Evolutionary conservation across 2,329 filamentous ascomycete species (phyloP).

Genomic region (Sarocladium oryzae): DNA sequence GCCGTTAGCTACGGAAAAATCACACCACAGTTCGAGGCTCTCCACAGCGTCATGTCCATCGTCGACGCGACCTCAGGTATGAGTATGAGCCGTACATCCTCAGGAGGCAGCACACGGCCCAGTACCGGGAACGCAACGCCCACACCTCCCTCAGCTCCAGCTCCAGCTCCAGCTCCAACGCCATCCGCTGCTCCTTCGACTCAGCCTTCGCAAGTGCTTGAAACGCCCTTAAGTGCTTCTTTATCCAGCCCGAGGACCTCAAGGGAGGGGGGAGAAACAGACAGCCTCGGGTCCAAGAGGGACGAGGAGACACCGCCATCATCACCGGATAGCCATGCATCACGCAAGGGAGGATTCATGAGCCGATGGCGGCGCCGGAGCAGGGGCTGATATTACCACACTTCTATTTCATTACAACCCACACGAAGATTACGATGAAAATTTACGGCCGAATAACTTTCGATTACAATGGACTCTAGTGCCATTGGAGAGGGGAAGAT

Average conservation of each 20-base stretch:
- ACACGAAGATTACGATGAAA: not conserved
- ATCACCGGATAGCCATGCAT: constrained; percentile 10
- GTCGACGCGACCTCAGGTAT: constrained; percentile 18
- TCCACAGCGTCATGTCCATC: constrained; percentile 26
- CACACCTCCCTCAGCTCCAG: not conserved
- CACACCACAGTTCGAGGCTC: constrained; percentile 29
- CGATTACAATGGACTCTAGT: too few relatives aligned
- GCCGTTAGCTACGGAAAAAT: constrained; percentile 37
- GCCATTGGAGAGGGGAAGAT: too few relatives aligned
- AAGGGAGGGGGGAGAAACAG: not conserved
- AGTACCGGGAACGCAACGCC: not conserved
- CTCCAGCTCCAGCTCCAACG: not conserved
- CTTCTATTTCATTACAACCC: not conserved
- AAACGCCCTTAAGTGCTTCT: not conserved
- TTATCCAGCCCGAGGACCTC: constrained; percentile 2
- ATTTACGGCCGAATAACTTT: constrained; percentile 1
- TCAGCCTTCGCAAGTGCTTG: constrained; percentile 10
- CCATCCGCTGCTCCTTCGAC: not conserved
- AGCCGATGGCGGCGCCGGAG: not conserved
- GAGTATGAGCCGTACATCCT: constrained; percentile 17
- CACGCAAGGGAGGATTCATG: not conserved
- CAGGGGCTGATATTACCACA: not conserved
- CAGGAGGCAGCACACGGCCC: not conserved
- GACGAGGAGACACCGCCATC: constrained; percentile 11
- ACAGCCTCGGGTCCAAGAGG: constrained; percentile 5